Evolutionary conservation across 2,329 filamentous ascomycete species (phyloP), one percentile per base, ranked within the genome.

Genomic region (Cercospora canescens): DNA sequence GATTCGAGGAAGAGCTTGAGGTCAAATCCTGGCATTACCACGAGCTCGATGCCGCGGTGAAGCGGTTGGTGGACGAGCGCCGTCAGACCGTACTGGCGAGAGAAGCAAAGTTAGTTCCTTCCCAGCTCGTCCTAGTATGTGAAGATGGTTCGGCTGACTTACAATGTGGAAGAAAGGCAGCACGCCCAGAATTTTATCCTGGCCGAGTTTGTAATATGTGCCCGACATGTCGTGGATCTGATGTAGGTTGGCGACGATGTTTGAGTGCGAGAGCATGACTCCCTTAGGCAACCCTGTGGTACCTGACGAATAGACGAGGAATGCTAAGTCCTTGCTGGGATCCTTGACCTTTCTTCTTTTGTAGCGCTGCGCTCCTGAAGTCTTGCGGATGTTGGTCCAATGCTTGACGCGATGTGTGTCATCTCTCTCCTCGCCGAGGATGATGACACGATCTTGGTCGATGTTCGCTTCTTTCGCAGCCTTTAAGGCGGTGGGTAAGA

Each of bases 221-320:
- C 67, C 8, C 74, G 75, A 77, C 94, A 94, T 86, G 71, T 14
- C 74, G 59, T 74, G 76, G 62, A 81, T 76, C 77, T 82, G 80
- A 68, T 83, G 71, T 0, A 79, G 77, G 77, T 97, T 96, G 66
- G 92, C 82, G 11, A 96, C 86, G 66, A 97, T 89, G 76, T 97
- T 97, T 70, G 81, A 79, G 79, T 98, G 94, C 7, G 88, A 91
- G 34, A 97, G 83, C 86, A 92, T 91, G 14, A 97, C 94, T 16
- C 94, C 94, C 79, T 98, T 98, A 0, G 94, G 94, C 59, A 93
- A 81, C 1, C 94, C 94, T 0, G 94, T 97, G 0, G 94, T 98
- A 7, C 94, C 94, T 7, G 90, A 94, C 58, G 89, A 93, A 78
- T 96, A 97, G 0, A 96, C 92, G 64, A 97, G 79, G 74, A 95